These are phyloP conservation scores for Solanum habrochaites DNA, from an alignment of 257 asterid species.

Conservation along the genomic window DNA sequence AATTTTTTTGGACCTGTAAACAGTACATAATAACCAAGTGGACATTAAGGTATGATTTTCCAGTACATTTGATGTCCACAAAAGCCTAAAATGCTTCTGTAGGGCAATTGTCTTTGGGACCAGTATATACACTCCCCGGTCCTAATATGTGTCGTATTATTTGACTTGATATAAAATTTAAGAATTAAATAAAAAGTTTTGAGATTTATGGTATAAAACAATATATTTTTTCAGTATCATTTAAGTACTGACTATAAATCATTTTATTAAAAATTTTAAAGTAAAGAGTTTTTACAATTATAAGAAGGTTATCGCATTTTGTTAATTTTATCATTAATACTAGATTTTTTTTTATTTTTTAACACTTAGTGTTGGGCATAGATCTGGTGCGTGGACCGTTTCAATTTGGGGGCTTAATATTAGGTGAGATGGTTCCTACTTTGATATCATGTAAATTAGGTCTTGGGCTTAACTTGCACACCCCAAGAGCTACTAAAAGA, in stretches of 20 bases:
- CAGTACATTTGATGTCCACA: neutral
- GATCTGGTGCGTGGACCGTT: neutral
- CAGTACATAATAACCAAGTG: neutral
- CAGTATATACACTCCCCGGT: neutral
- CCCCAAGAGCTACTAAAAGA: neutral
- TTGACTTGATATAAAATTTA: too few species aligned
- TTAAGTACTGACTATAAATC: neutral
- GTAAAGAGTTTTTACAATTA: neutral
- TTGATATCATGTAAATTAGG: neutral
- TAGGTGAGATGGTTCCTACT: neutral
- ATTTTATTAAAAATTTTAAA: neutral
- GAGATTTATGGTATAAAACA: too few species aligned
- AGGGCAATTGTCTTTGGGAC: neutral
- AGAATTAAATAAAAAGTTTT: too few species aligned
- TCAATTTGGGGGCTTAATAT: neutral
- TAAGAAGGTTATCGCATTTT: neutral
- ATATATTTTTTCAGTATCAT: too few species aligned
- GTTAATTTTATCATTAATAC: too few species aligned
- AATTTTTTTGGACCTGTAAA: neutral
- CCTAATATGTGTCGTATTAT: neutral
- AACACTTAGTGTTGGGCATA: neutral
- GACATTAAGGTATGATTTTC: neutral
- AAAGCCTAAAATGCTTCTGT: neutral
- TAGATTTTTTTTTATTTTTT: too few species aligned
- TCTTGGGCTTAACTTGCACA: neutral